Conservation (phyloP, 306 rosid species). For the barrel medic (Medicago truncatula) region DNA sequence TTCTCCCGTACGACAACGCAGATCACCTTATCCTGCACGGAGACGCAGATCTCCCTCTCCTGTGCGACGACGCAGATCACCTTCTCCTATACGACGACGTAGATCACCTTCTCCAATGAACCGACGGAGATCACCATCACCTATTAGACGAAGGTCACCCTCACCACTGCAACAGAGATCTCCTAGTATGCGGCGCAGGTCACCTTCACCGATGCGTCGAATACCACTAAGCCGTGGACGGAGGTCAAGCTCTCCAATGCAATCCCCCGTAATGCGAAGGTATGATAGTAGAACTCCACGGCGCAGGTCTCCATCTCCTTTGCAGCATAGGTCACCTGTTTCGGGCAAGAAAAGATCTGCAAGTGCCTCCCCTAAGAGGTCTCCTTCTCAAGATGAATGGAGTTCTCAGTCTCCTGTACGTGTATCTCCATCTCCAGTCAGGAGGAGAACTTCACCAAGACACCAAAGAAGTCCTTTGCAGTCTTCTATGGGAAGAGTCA, state of each 20-base stretch:
- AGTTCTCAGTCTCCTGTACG: constrained; percentile 60
- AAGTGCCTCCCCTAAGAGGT: constrained; percentile 49
- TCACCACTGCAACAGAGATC: constrained; percentile 50
- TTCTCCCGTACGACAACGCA: constrained; percentile 36
- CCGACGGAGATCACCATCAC: constrained; percentile 59
- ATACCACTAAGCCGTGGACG: constrained; percentile 38
- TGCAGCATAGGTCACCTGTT: constrained; percentile 54
- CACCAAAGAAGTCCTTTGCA: constrained; percentile 48
- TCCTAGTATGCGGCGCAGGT: constrained; percentile 37
- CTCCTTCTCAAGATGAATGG: constrained; percentile 56
- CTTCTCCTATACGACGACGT: constrained; percentile 39
- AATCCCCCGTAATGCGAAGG: constrained; percentile 46
- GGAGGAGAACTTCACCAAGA: constrained; percentile 52
- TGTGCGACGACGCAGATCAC: constrained; percentile 31
- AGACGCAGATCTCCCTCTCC: constrained; percentile 12
- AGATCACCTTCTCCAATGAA: constrained; percentile 54
- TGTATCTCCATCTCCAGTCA: constrained; percentile 55
- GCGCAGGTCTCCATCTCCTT: constrained; percentile 55
- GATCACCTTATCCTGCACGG: constrained; percentile 50
- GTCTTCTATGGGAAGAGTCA: constrained; percentile 59
- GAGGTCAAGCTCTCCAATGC: constrained; percentile 52
- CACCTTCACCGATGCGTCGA: constrained; percentile 52
- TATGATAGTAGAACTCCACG: constrained; percentile 57
- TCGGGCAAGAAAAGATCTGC: constrained; percentile 44
- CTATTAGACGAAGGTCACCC: constrained; percentile 48